Base-by-base conservation (phyloP, 2,329 filamentous ascomycete genomes). In the Ophiobolus disseminans region DNA sequence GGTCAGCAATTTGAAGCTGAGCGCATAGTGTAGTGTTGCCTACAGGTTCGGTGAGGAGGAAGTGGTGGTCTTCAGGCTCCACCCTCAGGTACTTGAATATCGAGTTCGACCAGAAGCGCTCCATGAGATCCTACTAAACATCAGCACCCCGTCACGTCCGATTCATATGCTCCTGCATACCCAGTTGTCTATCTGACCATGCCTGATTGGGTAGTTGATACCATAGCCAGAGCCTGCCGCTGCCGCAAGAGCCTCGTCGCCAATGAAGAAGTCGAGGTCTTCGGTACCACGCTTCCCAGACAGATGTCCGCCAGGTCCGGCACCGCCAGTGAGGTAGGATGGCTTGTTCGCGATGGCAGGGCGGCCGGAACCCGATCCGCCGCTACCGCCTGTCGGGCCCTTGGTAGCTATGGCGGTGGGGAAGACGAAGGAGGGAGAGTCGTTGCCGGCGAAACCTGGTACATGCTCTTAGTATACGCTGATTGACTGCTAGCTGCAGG, bases 61-160 rank as follows among this genome's bases (percentile, higher is more conserved):
- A 99, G 80, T 96, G 92, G 76, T 99, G 94, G 73, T 99, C 94
- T 78, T 99, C 94, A 22, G 94, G 94, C 78, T 99, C 94, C 62
- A 99, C 94, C 66, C 94, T 86, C 43, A 99, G 84, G 72, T 99
- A 99, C 76, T 99, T 99, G 85, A 99, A 99, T 78, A 99, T 99
- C 57, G 94, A 99, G 80, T 97, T 97, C 62, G 95, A 97, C 94
- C 94, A 99, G 80, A 97, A 99, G 57, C 94, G 88, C 76, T 99
- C 94, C 94, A 99, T 99, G 69, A 97, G 90, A 77, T 99, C 94
- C 90, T 94, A 45, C 54, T 23, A 36, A 28, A 13, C 30, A 48
- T 69, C 38, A 66, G 58, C 39, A 53, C 28, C 14, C n/a, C 20
- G 11, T 14, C 5, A 4, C 2, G 8, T 22, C 36, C 11, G 14